Evolutionary conservation across 2,329 filamentous ascomycete species (phyloP).

Genomic region (Monosporascus sp.): DNA sequence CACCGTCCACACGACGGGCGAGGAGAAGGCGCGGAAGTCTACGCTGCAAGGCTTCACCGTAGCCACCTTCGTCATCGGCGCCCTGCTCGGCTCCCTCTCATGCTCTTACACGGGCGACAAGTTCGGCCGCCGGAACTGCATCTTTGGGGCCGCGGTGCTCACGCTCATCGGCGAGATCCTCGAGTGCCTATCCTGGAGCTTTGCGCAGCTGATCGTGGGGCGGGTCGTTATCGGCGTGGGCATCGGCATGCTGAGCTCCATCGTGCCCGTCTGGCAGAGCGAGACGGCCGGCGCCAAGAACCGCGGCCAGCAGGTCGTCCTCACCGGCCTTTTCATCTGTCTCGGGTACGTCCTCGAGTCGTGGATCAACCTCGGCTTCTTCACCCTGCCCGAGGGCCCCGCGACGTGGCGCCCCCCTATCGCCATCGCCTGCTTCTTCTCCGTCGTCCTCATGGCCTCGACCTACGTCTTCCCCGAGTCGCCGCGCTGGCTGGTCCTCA

Average conservation of each 20-base stretch:
- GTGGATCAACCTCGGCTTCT: constrained; percentile 43
- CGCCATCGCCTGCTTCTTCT: constrained; percentile 26
- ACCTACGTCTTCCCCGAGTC: constrained; percentile 31
- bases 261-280: constrained; percentile 35
- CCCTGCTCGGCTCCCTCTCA: constrained; percentile 29
- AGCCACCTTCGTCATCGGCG: constrained; percentile 32
- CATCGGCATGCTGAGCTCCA: constrained; percentile 32
- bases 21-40: constrained; percentile 24
- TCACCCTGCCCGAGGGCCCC: constrained; percentile 19
- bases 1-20: constrained; percentile 28
- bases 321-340: constrained; percentile 31
- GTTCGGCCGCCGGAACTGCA: constrained; percentile 35
- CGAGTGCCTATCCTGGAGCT: constrained; percentile 30
- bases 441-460: constrained; percentile 21
- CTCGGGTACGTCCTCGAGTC: constrained; percentile 33
- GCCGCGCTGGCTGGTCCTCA: constrained; percentile 30
- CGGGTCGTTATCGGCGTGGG: constrained; percentile 34
- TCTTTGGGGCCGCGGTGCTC: constrained; percentile 32
- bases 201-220: constrained; percentile 37
- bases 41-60: constrained; percentile 33
- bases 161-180: constrained; percentile 38
- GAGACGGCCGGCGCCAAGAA: constrained; percentile 34
- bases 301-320: constrained; percentile 36
- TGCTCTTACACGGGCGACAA: constrained; percentile 32
- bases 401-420: constrained; percentile 30